These are phyloP conservation scores for Diaporthe helianthi DNA, from an alignment of 2,329 filamentous ascomycete genomes.

Conservation along the genomic window DNA sequence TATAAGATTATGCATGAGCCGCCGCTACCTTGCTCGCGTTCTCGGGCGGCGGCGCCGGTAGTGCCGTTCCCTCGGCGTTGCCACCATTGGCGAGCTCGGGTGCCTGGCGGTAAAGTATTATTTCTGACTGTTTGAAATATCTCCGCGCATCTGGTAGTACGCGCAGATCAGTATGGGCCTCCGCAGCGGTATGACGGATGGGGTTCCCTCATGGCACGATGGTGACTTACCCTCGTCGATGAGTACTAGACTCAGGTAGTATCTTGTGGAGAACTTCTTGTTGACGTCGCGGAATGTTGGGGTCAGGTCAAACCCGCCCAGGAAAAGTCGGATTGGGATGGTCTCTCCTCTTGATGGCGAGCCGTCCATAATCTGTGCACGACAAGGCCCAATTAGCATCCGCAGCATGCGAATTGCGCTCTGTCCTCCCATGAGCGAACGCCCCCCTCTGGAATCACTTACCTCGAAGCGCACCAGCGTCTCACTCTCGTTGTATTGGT, in stretches of 20 bases:
- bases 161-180: constrained; percentile 8
- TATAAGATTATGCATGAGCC: constrained; percentile 38
- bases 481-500: constrained; percentile 99
- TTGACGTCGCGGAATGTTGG: constrained; percentile 99
- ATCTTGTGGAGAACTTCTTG: constrained; percentile 98
- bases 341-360: constrained; percentile 95
- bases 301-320: constrained; percentile 96
- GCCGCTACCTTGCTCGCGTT: constrained; percentile 47
- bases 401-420: background rate
- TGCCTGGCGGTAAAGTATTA: constrained; percentile 89
- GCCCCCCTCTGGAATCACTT: constrained; percentile 36
- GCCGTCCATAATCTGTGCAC: constrained; percentile 89
- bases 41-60: constrained; percentile 48
- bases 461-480: constrained; percentile 96
- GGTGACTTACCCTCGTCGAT: constrained; percentile 82
- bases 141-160: constrained; percentile 79
- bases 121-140: constrained; percentile 99
- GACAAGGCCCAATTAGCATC: background rate
- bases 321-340: constrained; percentile 95
- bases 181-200: too few species aligned
- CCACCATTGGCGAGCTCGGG: constrained; percentile 58
- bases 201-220: background rate
- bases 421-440: background rate
- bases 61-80: constrained; percentile 45
- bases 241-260: constrained; percentile 94